Base-by-base conservation (phyloP, 306 rosid species). In the Cicer arietinum region DNA sequence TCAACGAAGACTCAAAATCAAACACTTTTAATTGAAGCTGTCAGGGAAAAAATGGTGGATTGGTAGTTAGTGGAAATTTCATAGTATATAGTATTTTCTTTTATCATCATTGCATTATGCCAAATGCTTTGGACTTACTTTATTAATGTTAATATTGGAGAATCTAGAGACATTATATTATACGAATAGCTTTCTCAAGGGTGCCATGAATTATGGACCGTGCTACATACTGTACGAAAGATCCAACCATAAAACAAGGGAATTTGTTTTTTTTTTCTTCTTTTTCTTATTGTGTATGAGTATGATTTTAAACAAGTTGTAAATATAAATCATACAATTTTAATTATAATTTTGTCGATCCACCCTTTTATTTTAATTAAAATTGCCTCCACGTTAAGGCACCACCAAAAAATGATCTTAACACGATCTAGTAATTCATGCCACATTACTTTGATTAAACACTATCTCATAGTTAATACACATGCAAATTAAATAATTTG, bases 101-200 rank as follows among this genome's bases (percentile, higher is more conserved):
- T 51, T 51, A 1, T 74, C 84, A 74, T 68, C 51, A 59, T 74
- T 74, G 45, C 72, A 16, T 10, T 7, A n/a, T 14, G 60, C 43
- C 52, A 18, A 58, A 2, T 58, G 11, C 6, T 16, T 39, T 80
- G 20, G 41, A 66, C 42, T 73, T n/a, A 37, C 56, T 73, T 79
- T 70, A 12, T 46, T 57, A 42, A 25, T 13, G 48, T 39, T 8
- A 69, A 69, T 48, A 69, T 7, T 69, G 42, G 64, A 22, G 67
- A 50, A 78, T 40, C 57, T 77, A 46, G 12, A 18, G 39, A 1
- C 8, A 5, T 6, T 18, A 56, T 56, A 18, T 56, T 8, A 4
- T 0, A 35, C 10, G 16, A 60, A 3, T 8, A 3, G 6, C 10
- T 11, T 3, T 17, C 2, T 4, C 35, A 35, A 1, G 2, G 13